A percentile compares a stretch with the other conserved stretches of the same genome.
phyloP scores from a whole-genome alignment of 2,329 filamentous ascomycete genomes.

The Aspergillus amoenus region DNA sequence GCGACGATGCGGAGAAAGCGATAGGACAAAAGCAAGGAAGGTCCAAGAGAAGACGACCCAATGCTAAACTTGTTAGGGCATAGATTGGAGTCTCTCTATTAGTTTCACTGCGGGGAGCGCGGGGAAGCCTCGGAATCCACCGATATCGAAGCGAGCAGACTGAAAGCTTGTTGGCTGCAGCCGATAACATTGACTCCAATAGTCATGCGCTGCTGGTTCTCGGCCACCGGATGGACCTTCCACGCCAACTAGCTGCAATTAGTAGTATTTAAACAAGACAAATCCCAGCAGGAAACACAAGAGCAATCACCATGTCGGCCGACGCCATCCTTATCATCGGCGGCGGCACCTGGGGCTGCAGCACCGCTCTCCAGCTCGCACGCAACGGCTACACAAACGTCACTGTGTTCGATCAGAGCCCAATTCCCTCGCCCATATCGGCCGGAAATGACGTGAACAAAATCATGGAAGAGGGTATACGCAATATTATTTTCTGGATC shows the following conservation, averaged over 20 bases:
- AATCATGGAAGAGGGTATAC: slow-evolving; percentile 34
- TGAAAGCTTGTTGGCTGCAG: too few relatives aligned
- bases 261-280: too few relatives aligned
- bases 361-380: slow-evolving; percentile 54
- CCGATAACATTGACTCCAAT: too few relatives aligned
- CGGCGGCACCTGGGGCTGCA: slow-evolving; percentile 53
- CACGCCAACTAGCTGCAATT: neutral
- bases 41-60: too few relatives aligned
- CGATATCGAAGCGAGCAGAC: too few relatives aligned
- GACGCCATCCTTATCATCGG: slow-evolving; percentile 45
- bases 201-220: too few relatives aligned
- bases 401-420: slow-evolving; percentile 49
- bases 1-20: too few relatives aligned
- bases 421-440: slow-evolving; percentile 48
- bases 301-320: neutral
- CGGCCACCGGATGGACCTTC: neutral
- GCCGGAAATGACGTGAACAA: slow-evolving; percentile 55
- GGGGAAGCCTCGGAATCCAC: too few relatives aligned
- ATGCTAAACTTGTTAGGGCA: too few relatives aligned
- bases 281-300: neutral
- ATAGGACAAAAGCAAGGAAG: too few relatives aligned
- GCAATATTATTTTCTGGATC: neutral
- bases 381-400: slow-evolving; percentile 51
- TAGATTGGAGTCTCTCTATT: too few relatives aligned
- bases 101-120: too few relatives aligned